These are phyloP conservation scores for Ophiostoma sp. DNA, from an alignment of 2,329 filamentous ascomycete species.

Conservation along the genomic window DNA sequence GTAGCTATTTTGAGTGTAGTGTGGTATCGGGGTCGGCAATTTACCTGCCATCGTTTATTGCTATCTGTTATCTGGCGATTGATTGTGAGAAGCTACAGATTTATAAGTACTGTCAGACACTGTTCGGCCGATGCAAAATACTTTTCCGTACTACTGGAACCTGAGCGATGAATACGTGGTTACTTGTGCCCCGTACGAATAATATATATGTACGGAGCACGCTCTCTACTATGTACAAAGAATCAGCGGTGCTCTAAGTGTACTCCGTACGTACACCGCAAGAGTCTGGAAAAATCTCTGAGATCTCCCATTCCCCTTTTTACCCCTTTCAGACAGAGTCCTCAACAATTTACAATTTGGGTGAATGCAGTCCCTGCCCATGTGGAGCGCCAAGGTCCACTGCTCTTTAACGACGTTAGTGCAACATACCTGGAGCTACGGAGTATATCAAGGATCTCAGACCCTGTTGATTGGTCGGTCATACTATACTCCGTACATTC, in stretches of 20 bases:
- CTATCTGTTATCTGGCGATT: slow-evolving; percentile 5
- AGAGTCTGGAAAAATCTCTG: slow-evolving; percentile 6
- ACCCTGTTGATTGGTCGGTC: slow-evolving; percentile 14
- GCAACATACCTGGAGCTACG: slow-evolving; percentile 1
- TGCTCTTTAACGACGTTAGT: neutral
- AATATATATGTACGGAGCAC: neutral
- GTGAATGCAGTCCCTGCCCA: slow-evolving; percentile 14
- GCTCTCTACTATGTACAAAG: no score
- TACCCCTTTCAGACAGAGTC: slow-evolving; percentile 15
- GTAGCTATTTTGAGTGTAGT: slow-evolving; percentile 3
- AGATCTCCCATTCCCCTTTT: slow-evolving; percentile 10
- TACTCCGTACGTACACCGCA: slow-evolving; percentile 11
- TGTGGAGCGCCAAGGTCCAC: slow-evolving; percentile 15
- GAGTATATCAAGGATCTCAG: slow-evolving; percentile 9
- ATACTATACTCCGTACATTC: slow-evolving; percentile 14
- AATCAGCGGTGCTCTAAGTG: no score
- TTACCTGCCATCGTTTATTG: slow-evolving; percentile 5
- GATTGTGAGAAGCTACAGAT: neutral
- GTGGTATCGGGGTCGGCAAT: slow-evolving; percentile 6
- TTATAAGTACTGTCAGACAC: neutral
- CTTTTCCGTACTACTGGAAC: neutral
- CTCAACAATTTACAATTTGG: slow-evolving; percentile 15
- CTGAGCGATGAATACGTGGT: neutral
- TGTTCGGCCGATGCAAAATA: slow-evolving; percentile 3
- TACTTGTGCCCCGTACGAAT: slow-evolving; percentile 1